Base-by-base conservation (phyloP, 192 early-diverging fungal genomes). In the Endogone sp. region DNA sequence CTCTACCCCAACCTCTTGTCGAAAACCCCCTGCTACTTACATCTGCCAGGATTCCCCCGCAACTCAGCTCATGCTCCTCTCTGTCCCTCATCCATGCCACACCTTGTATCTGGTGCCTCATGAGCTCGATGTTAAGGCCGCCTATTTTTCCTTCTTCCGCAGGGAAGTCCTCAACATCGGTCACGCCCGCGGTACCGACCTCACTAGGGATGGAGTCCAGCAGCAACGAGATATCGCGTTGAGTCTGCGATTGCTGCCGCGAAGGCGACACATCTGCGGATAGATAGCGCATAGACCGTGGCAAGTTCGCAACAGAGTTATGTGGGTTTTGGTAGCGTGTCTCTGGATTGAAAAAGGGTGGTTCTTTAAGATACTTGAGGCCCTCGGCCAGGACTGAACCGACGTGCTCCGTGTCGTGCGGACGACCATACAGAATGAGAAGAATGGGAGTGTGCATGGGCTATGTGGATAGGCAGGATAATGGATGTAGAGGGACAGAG, bases 1-100 rank as follows among this genome's bases (percentile, higher is more conserved):
- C n/a, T n/a, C n/a, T n/a, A n/a, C n/a, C n/a, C n/a, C n/a, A n/a
- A n/a, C n/a, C 37, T 49, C 37, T 6, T 49, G 37, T 16, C 37
- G 16, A 6, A 49, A 49, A 49, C 37, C 37, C 6, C 37, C 37
- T 16, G 37, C 6, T 49, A 49, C 37, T 49, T 16, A 49, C 77
- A 71, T 79, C 77, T 16, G 77, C 77, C 6, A 79, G 56, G 24
- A 79, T 79, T 23, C 77, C 77, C 60, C 77, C 77, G 20, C 27
- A 29, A 32, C 65, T 66, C 11, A 58, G 59, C 63, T 71, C 24
- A 56, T 73, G 72, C 21, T 63, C 49, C 55, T 79, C 77, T 28
- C 77, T 56, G 57, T 79, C 77, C 55, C 74, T 69, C 77, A 79
- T 79, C 77, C 77, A 79, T 27, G 56, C 54, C 2, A 79, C 67